Evolutionary conservation across 2,329 filamentous ascomycete genomes (phyloP).

Genomic region (Hypoxylon rubiginosum): DNA sequence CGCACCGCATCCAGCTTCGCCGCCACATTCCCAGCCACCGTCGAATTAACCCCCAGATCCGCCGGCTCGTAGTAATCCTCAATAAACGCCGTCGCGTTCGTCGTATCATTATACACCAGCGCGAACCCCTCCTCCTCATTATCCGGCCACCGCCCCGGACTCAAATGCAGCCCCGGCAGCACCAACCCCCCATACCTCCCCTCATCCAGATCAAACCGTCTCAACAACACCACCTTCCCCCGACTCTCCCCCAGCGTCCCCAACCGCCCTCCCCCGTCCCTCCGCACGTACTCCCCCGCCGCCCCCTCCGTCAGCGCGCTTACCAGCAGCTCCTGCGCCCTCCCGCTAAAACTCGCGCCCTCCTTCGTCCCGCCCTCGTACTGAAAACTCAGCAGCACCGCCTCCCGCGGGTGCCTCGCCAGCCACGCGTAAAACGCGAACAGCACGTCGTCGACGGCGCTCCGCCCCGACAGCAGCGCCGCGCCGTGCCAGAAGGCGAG

Average conservation of each 20-base stretch:
- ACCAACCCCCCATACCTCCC: conserved; percentile 41
- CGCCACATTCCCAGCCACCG: conserved; percentile 55
- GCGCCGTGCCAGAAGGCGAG: conserved; percentile 64
- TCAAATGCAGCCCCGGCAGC: conserved; percentile 63
- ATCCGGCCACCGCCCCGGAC: conserved; percentile 59
- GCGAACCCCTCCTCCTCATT: conserved; percentile 56
- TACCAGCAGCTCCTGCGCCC: conserved; percentile 56
- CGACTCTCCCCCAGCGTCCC: conserved; percentile 41
- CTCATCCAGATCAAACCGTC: conserved; percentile 60
- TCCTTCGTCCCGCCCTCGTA: conserved; percentile 57
- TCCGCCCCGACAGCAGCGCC: conserved; percentile 59
- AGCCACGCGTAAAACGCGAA: conserved; percentile 65
- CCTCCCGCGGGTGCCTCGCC: conserved; percentile 60
- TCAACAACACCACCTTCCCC: conserved; percentile 56
- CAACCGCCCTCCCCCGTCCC: conserved; percentile 15
- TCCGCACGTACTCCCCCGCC: conserved; percentile 57
- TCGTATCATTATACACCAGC: conserved; percentile 57
- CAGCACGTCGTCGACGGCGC: conserved; percentile 60
- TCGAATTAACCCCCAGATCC: conserved; percentile 42
- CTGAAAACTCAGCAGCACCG: conserved; percentile 62
- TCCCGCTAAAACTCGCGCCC: conserved; percentile 52
- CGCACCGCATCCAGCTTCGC: conserved; percentile 61
- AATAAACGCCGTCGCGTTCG: conserved; percentile 59
- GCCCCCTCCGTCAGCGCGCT: conserved; percentile 55
- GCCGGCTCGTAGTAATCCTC: conserved; percentile 63